phyloP scores from a whole-genome alignment of 2,329 filamentous ascomycete genomes.

The Ceratocystis alfenasii region DNA sequence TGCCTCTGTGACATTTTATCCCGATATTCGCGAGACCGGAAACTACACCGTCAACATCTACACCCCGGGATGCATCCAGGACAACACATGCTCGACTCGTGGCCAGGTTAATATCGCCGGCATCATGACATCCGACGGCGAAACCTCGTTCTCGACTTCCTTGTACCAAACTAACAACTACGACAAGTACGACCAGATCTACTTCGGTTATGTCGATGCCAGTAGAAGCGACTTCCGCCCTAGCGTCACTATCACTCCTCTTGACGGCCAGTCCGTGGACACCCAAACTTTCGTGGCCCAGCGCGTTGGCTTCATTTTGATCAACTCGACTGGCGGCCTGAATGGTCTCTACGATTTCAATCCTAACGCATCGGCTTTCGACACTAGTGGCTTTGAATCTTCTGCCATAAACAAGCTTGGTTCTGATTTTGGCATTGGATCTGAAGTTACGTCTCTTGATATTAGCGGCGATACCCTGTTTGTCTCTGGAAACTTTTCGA shows the following conservation, averaged over 20 bases:
- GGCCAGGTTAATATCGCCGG: constrained; percentile 75
- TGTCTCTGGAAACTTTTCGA: constrained; percentile 75
- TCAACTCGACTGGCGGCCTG: constrained; percentile 63
- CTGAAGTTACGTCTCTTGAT: constrained; percentile 58
- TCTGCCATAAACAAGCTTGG: constrained; percentile 71
- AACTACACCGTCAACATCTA: constrained; percentile 87
- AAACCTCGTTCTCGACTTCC: constrained; percentile 41
- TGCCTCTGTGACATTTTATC: constrained; percentile 63
- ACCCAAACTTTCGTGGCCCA: constrained; percentile 77
- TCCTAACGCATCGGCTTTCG: constrained; percentile 40
- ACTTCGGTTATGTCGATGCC: constrained; percentile 72
- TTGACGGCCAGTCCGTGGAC: constrained; percentile 47
- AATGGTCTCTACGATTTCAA: constrained; percentile 89
- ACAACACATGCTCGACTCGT: constrained; percentile 61
- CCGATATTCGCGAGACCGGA: constrained; percentile 76
- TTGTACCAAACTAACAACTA: constrained; percentile 88
- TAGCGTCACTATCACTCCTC: constrained; percentile 63
- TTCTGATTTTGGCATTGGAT: constrained; percentile 52
- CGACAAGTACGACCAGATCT: constrained; percentile 93
- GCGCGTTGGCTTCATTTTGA: constrained; percentile 63
- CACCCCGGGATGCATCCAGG: constrained; percentile 79
- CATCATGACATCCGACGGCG: constrained; percentile 45
- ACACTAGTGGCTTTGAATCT: constrained; percentile 49
- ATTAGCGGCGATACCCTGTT: constrained; percentile 54
- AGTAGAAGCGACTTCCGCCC: constrained; percentile 63